Evolutionary conservation across 306 rosid genomes (phyloP), one percentile per base, ranked within the genome.

Genomic region (Leucaena leucocephala): DNA sequence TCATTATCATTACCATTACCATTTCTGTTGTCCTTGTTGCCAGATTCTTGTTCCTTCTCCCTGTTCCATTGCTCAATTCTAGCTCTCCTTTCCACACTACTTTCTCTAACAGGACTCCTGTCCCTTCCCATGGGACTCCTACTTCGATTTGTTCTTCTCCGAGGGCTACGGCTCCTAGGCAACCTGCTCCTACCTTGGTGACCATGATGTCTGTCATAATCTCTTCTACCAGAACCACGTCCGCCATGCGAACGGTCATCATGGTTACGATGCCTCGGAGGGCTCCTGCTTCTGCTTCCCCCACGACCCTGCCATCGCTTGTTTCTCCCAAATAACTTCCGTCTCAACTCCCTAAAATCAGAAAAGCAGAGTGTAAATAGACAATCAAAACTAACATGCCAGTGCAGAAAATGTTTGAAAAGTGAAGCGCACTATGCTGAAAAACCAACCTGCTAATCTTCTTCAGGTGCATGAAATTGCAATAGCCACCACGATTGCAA

Each of bases 401-500:
- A 48, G 72, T 0, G 34, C 22, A 21, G 74, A 43, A 63, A 52
- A 68, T 22, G 5, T 64, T 66, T 14, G 14, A 69, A 35, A 48
- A 27, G 42, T 0, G 52, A 21, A 65, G 49, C 11, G 58, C 38
- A 16, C 57, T n/a, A 67, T 44, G 21, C 12, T 43, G 21, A 72
- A 50, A 78, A 74, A 16, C 64, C 65, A 82, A 93, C 98, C 96
- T 90, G 90, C 97, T 90, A 78, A 96, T 95, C 84, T 95, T 95
- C 88, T 95, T 95, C 82, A 95, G 84, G 76, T 95, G 98, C 98
- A 95, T 95, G 69, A 95, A 92, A 87, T 95, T 92, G 87, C 98
- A 95, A 82, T 95, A 95, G 84, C 98, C 98, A 79, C 98, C 98
- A 61, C 98, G 92, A 78, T 91, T 90, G 79, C 98, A 95, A 70